Conservation (phyloP, 495 filamentous ascomycete species). For the Podospora tetraspora region DNA sequence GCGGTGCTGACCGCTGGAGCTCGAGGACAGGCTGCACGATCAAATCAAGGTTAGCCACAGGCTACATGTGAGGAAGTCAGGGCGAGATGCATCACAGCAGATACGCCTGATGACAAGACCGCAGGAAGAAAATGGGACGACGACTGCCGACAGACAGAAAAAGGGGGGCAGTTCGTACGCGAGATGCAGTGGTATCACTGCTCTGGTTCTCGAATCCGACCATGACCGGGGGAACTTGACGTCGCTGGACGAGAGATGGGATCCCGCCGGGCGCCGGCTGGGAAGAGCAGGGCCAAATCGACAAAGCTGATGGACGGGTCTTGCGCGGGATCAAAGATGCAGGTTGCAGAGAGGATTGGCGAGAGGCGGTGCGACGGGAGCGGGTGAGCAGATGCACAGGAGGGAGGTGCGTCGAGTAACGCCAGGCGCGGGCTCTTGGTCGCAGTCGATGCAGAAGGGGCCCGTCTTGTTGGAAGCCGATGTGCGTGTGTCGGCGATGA, state of each 20-base stretch:
- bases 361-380: constrained; percentile 6
- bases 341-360: constrained; percentile 5
- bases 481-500: not conserved
- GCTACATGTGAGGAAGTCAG: not conserved
- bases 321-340: constrained; percentile 6
- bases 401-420: constrained; percentile 1
- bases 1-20: constrained; percentile 25
- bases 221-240: constrained; percentile 15
- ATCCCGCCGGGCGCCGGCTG: constrained; percentile 2
- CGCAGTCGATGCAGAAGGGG: not conserved
- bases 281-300: constrained; percentile 20
- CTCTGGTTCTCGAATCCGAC: constrained; percentile 22
- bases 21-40: constrained; percentile 22
- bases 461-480: not conserved
- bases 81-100: not conserved
- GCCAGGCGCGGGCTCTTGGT: not conserved
- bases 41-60: not conserved
- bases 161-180: constrained; percentile 18
- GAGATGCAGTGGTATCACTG: constrained; percentile 26
- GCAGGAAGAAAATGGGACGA: not conserved
- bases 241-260: not conserved
- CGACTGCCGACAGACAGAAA: not conserved
- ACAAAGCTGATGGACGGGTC: constrained; percentile 6
- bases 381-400: not conserved
- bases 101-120: not conserved